A percentile compares a stretch with the other conserved stretches of the same genome.
Conservation (phyloP, 805 yeast genomes). For the Candida pseudoglaebosa region DNA sequence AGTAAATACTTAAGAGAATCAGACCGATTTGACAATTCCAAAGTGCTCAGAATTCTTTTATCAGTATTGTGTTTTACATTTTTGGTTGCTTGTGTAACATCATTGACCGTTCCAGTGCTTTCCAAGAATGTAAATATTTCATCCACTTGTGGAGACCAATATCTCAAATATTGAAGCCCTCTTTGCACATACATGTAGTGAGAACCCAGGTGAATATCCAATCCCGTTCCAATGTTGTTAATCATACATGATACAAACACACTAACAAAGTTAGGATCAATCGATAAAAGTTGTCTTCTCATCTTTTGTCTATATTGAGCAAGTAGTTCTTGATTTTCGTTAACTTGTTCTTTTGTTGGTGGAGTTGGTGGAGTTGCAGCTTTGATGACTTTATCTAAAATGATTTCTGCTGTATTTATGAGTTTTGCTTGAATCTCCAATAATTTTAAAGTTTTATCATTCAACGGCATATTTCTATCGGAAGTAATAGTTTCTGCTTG, state of each 20-base stretch:
- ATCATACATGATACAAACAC: conserved; percentile 28
- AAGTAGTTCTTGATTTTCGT: conserved; percentile 17
- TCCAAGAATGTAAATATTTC: conserved; percentile 13
- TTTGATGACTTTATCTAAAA: conserved; percentile 22
- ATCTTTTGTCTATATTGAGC: conserved; percentile 14
- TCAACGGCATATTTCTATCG: conserved; percentile 12
- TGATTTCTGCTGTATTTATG: conserved; percentile 22
- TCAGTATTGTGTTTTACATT: conserved; percentile 14
- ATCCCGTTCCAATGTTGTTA: conserved; percentile 25
- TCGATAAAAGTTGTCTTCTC: conserved; percentile 19
- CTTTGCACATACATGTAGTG: conserved; percentile 28
- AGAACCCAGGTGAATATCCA: conserved; percentile 17
- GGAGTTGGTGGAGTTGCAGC: conserved; percentile 33
- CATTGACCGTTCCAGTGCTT: conserved; percentile 6
- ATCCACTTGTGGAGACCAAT: conserved; percentile 34
- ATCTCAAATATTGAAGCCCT: conserved; percentile 26
- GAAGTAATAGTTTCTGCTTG: conserved; percentile 14
- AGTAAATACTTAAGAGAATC: conserved; percentile 8
- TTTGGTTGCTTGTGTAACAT: conserved; percentile 9
- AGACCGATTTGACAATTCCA: conserved; percentile 5
- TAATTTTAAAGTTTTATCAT: conserved; percentile 19
- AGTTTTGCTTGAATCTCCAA: conserved; percentile 26
- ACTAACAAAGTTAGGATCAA: conserved; percentile 30
- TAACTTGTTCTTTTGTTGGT: conserved; percentile 24
- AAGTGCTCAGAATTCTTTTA: conserved; percentile 11